These are phyloP conservation scores for Erysimum cheiri DNA, from an alignment of 441 rosid genomes.

Conservation along the genomic window DNA sequence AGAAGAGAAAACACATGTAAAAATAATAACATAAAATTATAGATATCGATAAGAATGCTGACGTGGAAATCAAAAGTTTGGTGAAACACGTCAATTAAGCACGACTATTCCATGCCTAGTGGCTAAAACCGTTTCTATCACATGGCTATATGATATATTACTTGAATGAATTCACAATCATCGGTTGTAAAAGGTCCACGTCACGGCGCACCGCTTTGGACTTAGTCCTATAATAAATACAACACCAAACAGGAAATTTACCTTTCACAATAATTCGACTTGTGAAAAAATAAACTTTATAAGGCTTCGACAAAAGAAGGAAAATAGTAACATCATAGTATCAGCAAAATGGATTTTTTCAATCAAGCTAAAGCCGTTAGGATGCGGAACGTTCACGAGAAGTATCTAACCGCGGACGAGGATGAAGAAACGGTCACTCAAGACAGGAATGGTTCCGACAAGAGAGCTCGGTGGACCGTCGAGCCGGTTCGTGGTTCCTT, in stretches of 20 bases:
- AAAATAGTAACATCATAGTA: constrained; percentile 28
- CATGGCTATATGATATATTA: constrained; percentile 1
- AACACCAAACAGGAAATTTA: constrained; percentile 18
- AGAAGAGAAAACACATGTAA: constrained; percentile 23
- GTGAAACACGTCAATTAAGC: constrained; percentile 37
- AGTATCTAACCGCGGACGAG: constrained; percentile 62
- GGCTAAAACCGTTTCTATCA: constrained; percentile 25
- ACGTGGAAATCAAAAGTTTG: constrained; percentile 18
- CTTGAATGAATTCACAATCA: background rate
- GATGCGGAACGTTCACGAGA: constrained; percentile 61
- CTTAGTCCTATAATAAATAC: constrained; percentile 36
- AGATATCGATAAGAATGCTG: constrained; percentile 8
- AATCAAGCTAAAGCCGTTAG: constrained; percentile 69
- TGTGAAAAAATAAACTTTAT: background rate
- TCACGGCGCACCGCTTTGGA: constrained; percentile 36
- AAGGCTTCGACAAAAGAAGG: constrained; percentile 28
- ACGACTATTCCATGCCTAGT: constrained; percentile 19
- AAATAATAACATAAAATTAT: background rate
- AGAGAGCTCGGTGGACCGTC: constrained; percentile 60
- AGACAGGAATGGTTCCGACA: constrained; percentile 62
- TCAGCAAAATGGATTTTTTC: constrained; percentile 61
- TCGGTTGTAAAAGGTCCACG: constrained; percentile 28
- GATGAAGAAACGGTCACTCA: constrained; percentile 69
- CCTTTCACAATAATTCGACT: constrained; percentile 7
- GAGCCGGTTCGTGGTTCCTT: constrained; percentile 59